A percentile compares a stretch with the other conserved stretches of the same genome.
Evolutionary conservation across 1,139 yeast genomes (phyloP).

Genomic region (Hanseniaspora gamundiae): DNA sequence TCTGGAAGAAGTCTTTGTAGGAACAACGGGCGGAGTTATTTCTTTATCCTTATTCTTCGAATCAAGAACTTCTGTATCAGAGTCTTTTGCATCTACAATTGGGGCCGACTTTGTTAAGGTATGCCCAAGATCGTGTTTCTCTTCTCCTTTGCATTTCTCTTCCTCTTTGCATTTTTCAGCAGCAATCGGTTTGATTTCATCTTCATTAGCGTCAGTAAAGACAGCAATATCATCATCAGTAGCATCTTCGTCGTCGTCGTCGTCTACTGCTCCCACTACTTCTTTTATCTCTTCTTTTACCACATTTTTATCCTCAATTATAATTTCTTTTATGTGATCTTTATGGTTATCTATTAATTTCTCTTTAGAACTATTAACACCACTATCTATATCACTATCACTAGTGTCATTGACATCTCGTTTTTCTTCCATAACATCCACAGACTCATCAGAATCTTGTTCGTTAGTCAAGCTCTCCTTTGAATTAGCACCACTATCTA

Average conservation of each 20-base stretch:
- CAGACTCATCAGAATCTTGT: neutral
- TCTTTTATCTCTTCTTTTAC: neutral
- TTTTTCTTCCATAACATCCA: too few species aligned
- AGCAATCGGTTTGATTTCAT: neutral
- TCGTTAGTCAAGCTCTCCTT: neutral
- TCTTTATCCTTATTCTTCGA: constrained; percentile 19
- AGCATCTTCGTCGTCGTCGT: neutral
- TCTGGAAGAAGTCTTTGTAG: constrained; percentile 62
- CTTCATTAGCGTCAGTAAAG: neutral
- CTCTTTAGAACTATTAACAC: too few species aligned
- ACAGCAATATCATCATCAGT: neutral
- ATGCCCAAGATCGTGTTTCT: neutral
- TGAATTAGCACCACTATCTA: too few species aligned
- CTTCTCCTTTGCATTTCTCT: neutral
- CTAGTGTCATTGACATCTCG: too few species aligned
- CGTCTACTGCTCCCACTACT: neutral
- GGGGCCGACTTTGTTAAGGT: too few species aligned
- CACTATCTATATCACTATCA: too few species aligned
- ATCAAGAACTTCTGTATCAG: neutral
- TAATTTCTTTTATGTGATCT: neutral
- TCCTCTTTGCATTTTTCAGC: neutral
- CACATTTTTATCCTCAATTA: neutral
- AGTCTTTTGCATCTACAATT: neutral
- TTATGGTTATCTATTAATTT: too few species aligned
- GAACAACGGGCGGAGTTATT: constrained; percentile 47